Evolutionary conservation across 768 basidiomycete genomes (phyloP).

Genomic region (Lactarius deliciosus): DNA sequence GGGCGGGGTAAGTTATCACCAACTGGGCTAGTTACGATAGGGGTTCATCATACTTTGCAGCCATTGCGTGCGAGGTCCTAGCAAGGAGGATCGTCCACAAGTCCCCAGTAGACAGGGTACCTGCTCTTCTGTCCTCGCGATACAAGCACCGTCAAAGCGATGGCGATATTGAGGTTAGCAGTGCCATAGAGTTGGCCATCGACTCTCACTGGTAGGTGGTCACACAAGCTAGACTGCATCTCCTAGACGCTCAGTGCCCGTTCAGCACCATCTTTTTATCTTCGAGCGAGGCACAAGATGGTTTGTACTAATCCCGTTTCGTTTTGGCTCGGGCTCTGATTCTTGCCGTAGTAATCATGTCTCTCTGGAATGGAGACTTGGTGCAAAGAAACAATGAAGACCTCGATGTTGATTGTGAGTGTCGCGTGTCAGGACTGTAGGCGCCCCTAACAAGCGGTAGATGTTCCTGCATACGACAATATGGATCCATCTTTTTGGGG

Average conservation of each 20-base stretch:
- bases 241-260: neutral
- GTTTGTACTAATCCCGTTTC: slow-evolving; percentile 40
- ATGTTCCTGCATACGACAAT: slow-evolving; percentile 62
- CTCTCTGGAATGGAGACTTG: slow-evolving; percentile 80
- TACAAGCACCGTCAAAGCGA: slow-evolving; percentile 71
- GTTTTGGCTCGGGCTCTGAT: slow-evolving; percentile 8
- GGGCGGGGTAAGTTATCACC: slow-evolving; percentile 58
- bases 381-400: slow-evolving; percentile 75
- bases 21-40: neutral
- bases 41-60: slow-evolving; percentile 40
- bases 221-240: slow-evolving; percentile 10
- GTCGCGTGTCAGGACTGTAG: neutral
- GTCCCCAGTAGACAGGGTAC: slow-evolving; percentile 59
- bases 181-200: slow-evolving; percentile 87
- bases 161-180: slow-evolving; percentile 75
- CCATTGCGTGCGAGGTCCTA: slow-evolving; percentile 80
- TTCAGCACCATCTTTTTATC: slow-evolving; percentile 78
- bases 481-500: slow-evolving; percentile 59
- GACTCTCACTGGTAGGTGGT: slow-evolving; percentile 76
- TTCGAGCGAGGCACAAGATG: slow-evolving; percentile 80
- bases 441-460: slow-evolving; percentile 40
- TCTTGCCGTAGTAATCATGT: slow-evolving; percentile 59
- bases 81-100: slow-evolving; percentile 79
- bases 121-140: slow-evolving; percentile 73
- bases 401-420: slow-evolving; percentile 75